phyloP scores from a whole-genome alignment of 371 early-diverging fungal species.

The Zopfochytrium polystomum region DNA sequence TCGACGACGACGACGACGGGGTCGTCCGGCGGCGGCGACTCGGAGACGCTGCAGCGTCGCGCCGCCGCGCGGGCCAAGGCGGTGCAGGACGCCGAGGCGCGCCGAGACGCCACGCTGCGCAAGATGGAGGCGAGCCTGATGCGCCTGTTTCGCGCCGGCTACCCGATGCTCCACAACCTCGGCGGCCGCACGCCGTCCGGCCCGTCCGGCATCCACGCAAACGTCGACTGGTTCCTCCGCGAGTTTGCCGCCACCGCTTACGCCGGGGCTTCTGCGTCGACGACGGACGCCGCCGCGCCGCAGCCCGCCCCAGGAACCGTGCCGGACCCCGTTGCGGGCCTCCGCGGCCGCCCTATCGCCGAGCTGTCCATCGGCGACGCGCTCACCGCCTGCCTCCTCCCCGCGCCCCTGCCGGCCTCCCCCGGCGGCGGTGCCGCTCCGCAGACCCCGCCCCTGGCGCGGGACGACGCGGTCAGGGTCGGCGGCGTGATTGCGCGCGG shows the following conservation, averaged over 20 bases:
- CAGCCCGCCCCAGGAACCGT: no score
- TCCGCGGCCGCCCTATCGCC: no score
- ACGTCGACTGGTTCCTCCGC: constrained; percentile 22
- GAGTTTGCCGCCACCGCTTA: constrained; percentile 9
- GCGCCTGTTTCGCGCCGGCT: constrained; percentile 16
- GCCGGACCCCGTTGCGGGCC: no score
- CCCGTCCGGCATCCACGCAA: constrained; percentile 23
- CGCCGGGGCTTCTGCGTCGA: no score
- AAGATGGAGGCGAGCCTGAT: constrained; percentile 5
- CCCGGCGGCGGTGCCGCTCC: no score
- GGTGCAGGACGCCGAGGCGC: background rate
- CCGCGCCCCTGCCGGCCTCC: no score
- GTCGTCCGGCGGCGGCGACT: constrained; percentile 1
- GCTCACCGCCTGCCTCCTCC: no score
- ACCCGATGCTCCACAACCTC: constrained; percentile 26
- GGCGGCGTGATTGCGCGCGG: no score
- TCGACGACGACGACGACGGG: constrained; percentile 2
- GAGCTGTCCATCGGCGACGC: no score
- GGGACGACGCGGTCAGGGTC: no score
- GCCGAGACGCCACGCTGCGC: background rate
- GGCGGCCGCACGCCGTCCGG: constrained; percentile 10
- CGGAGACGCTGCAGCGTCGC: background rate
- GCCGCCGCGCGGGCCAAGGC: background rate
- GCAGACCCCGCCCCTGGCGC: no score
- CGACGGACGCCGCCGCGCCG: no score